These are phyloP conservation scores for Wickerhamomyces strasburgensis DNA, from an alignment of 805 yeast genomes.

Conservation along the genomic window DNA sequence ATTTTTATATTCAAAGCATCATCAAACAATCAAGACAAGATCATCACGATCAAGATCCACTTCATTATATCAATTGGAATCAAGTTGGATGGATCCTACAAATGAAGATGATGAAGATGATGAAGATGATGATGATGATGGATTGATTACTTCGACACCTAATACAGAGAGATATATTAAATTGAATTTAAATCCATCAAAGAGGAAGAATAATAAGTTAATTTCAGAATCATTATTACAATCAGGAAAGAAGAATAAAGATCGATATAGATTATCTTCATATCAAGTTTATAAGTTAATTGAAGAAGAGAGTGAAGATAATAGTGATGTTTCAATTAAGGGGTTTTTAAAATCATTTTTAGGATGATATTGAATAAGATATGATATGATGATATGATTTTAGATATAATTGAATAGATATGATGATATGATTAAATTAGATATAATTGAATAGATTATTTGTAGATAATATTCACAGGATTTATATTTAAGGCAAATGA, in stretches of 20 bases:
- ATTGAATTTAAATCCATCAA: conserved; percentile 19
- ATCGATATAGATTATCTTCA: conserved; percentile 17
- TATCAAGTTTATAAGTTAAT: conserved; percentile 18
- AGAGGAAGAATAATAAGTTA: conserved; percentile 4
- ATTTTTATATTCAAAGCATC: conserved; percentile 1
- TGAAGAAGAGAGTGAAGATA: conserved; percentile 2
- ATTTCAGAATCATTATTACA: conserved; percentile 14
- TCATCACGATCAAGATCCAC: conserved; percentile 17
- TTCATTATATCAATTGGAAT: conserved; percentile 35
- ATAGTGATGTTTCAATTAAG: conserved; percentile 14
- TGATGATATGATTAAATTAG: conserved; percentile 1
- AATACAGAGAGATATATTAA: conserved; percentile 21
- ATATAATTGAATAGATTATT: neutral
- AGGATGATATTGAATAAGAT: conserved; percentile 2
- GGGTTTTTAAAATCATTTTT: conserved; percentile 20
- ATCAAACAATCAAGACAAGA: conserved; percentile 5
- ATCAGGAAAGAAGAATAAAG: neutral
- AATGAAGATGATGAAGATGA: conserved; percentile 15
- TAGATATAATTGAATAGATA: neutral
- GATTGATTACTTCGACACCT: conserved; percentile 18
- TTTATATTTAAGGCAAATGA: neutral
- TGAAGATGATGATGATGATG: too few species aligned
- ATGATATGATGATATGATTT: neutral
- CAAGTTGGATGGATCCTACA: conserved; percentile 51
- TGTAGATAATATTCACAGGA: conserved; percentile 7